Percentiles rank a stretch among this genome's conserved stretches.
Conservation (phyloP, 176 grass and related monocot species). For the Oropetium thomaeum region DNA sequence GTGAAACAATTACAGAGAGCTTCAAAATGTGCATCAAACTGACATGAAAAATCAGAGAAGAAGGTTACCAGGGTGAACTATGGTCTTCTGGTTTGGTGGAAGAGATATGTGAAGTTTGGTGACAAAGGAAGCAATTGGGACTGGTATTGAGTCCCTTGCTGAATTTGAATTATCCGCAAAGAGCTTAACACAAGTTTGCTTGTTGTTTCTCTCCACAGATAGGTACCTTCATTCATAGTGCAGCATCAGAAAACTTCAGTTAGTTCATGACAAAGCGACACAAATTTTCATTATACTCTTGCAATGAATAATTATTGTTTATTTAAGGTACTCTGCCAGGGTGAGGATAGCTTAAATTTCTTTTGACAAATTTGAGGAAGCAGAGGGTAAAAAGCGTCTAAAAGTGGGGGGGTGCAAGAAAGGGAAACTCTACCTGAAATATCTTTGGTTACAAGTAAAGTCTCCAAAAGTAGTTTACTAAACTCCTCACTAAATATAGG, state of each 20-base stretch:
- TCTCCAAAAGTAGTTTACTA: constrained; percentile 12
- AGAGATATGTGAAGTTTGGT: constrained; percentile 77
- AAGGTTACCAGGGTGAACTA: constrained; percentile 72
- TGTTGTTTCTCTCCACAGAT: constrained; percentile 92
- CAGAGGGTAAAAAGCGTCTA: neutral
- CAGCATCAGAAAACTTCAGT: constrained; percentile 13
- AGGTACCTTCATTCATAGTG: constrained; percentile 72
- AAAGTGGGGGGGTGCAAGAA: constrained; percentile 6
- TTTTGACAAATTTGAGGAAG: neutral
- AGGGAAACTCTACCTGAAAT: constrained; percentile 21
- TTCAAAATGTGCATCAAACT: neutral
- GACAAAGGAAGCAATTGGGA: constrained; percentile 86
- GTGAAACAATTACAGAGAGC: neutral
- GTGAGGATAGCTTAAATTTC: neutral
- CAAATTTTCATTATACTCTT: neutral
- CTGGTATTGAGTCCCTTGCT: constrained; percentile 52
- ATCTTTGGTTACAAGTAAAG: constrained; percentile 29
- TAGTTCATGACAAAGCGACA: neutral
- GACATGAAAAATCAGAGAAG: neutral
- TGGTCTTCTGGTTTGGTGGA: constrained; percentile 60
- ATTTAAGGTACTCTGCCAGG: neutral
- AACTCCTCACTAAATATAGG: constrained; percentile 7
- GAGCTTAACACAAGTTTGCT: constrained; percentile 80
- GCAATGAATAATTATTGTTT: neutral
- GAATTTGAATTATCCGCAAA: constrained; percentile 64